These are phyloP conservation scores for Kappamyces sp. DNA, from an alignment of 192 early-diverging fungal genomes.

Conservation along the genomic window DNA sequence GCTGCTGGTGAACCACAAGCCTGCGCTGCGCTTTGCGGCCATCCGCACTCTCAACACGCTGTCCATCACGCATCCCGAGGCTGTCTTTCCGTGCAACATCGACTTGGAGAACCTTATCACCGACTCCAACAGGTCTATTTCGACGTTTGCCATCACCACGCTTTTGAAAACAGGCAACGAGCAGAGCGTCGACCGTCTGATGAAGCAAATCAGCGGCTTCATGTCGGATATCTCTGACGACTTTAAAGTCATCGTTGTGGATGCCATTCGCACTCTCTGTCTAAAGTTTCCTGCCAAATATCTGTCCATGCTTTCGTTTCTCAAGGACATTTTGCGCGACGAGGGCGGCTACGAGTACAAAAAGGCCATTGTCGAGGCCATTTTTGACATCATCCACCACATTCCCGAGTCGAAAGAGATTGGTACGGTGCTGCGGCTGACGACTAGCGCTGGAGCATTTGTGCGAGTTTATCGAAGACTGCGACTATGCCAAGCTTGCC, in stretches of 20 bases:
- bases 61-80: conserved; percentile 81
- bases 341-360: conserved; percentile 99
- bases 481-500: conserved; percentile 98
- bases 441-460: conserved; percentile 78
- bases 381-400: conserved; percentile 90
- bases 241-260: conserved; percentile 99
- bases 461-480: conserved; percentile 99
- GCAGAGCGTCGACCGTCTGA: conserved; percentile 91
- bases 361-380: conserved; percentile 92
- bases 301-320: conserved; percentile 83
- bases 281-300: conserved; percentile 97
- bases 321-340: conserved; percentile 87
- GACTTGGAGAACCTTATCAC: conserved; percentile 98
- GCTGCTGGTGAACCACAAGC: conserved; percentile 88
- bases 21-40: conserved; percentile 90
- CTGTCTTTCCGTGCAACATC: conserved; percentile 91
- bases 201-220: conserved; percentile 98
- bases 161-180: conserved; percentile 98
- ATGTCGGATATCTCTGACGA: conserved; percentile 99
- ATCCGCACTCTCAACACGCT: conserved; percentile 95
- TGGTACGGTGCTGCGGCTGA: conserved; percentile 39
- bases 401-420: conserved; percentile 92
- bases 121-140: conserved; percentile 92
- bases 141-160: conserved; percentile 98
- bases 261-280: conserved; percentile 93